Evolutionary conservation across 305 asterid genomes (phyloP).

Genomic region (Fraxinus sp.): DNA sequence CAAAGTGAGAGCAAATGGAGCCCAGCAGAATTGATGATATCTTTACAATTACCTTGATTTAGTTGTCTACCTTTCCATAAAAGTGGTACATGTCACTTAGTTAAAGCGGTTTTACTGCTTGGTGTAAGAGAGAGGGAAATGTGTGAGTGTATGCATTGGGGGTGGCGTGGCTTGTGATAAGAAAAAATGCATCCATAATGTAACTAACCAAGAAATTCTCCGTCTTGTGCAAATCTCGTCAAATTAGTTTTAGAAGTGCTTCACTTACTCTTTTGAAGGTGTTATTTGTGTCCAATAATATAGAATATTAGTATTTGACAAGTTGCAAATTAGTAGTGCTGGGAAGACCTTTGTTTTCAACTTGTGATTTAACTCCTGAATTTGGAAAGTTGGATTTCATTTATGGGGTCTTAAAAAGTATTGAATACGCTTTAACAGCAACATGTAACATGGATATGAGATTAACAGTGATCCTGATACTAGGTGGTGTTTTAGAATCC

Average conservation of each 20-base stretch:
- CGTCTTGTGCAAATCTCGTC: not conserved
- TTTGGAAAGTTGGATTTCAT: not conserved
- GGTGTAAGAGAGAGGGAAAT: not conserved
- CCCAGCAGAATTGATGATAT: not conserved
- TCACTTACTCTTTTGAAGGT: not conserved
- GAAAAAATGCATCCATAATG: not conserved
- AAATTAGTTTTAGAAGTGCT: not conserved
- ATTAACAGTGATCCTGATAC: slow-evolving; percentile 19
- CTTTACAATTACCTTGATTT: not conserved
- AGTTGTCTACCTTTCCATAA: not conserved
- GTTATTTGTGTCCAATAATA: not conserved
- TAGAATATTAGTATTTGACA: not conserved
- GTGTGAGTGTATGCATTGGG: not conserved
- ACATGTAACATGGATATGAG: not conserved
- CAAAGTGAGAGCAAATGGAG: not conserved
- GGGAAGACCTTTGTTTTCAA: not conserved
- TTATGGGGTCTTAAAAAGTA: not conserved
- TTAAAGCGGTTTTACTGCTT: not conserved
- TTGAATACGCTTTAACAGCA: not conserved
- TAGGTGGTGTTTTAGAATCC: slow-evolving; percentile 47
- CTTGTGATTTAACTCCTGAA: not conserved
- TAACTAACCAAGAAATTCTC: not conserved
- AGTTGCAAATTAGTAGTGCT: not conserved
- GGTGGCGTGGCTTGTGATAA: not conserved
- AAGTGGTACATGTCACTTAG: not conserved